Evolutionary conservation across 2,329 filamentous ascomycete species (phyloP).

Genomic region (Aspergillus novofumigatus): DNA sequence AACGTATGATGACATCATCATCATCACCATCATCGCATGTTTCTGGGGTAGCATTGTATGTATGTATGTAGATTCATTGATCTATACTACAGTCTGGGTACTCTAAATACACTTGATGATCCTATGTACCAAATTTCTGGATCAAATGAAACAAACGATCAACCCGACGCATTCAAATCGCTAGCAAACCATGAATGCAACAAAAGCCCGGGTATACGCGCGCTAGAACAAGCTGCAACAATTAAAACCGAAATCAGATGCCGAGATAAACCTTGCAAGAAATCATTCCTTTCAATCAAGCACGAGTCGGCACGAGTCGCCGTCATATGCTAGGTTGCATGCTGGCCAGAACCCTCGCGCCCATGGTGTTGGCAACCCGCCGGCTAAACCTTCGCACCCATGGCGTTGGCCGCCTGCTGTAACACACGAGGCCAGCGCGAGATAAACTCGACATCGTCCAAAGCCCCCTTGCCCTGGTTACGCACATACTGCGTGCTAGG

Average conservation of each 20-base stretch:
- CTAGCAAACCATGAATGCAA: not conserved
- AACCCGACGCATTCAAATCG: not conserved
- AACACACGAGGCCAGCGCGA: slow-evolving; percentile 40
- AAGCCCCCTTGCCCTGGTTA: slow-evolving; percentile 39
- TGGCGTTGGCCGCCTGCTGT: slow-evolving; percentile 27
- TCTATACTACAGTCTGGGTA: not conserved
- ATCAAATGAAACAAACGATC: not conserved
- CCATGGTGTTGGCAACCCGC: slow-evolving; percentile 24
- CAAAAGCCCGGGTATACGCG: slow-evolving; percentile 1
- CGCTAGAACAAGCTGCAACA: not conserved
- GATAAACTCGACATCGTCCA: slow-evolving; percentile 40
- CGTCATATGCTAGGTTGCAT: not conserved
- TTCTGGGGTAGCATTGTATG: too few species aligned
- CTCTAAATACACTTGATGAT: not conserved
- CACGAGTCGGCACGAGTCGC: not conserved
- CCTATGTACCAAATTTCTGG: slow-evolving; percentile 5
- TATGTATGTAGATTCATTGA: not conserved
- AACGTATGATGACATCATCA: too few species aligned
- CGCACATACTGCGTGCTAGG: slow-evolving; percentile 69
- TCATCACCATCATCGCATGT: too few species aligned
- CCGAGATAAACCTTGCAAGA: slow-evolving; percentile 5
- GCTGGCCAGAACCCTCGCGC: slow-evolving; percentile 6
- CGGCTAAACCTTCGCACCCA: slow-evolving; percentile 12
- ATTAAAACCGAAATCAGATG: slow-evolving; percentile 6
- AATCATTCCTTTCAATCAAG: not conserved